A percentile compares a stretch with the other conserved stretches of the same genome.
Evolutionary conservation across 148 eudicot genomes (phyloP).

Genomic region (Vaccinium myrtillus): DNA sequence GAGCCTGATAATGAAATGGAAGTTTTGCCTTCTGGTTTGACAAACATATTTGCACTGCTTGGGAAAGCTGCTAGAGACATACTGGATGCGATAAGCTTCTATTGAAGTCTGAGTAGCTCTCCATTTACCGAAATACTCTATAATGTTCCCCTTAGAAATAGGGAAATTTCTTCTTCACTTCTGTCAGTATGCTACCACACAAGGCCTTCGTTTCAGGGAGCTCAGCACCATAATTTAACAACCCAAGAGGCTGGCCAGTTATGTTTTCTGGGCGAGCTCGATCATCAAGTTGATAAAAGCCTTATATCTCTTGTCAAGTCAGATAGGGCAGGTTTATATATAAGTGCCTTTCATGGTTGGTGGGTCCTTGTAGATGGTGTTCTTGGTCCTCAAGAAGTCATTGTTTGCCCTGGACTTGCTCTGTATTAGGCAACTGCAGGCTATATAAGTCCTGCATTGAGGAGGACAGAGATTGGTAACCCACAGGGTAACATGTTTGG

Average conservation of each 20-base stretch:
- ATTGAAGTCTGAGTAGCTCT: constrained; percentile 74
- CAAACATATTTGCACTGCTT: no score
- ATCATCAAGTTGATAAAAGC: constrained; percentile 61
- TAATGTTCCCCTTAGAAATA: constrained; percentile 81
- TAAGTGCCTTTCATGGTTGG: constrained; percentile 79
- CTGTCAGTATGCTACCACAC: constrained; percentile 77
- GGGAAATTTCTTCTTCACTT: constrained; percentile 84
- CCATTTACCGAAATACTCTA: constrained; percentile 91
- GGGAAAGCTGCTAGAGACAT: constrained; percentile 15
- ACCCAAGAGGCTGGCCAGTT: constrained; percentile 75
- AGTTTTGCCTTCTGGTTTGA: constrained; percentile 83
- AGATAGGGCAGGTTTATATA: constrained; percentile 72
- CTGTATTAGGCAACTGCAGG: constrained; percentile 92
- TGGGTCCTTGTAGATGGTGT: constrained; percentile 84
- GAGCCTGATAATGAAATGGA: constrained; percentile 62
- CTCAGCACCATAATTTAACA: constrained; percentile 71
- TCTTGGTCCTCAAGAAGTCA: constrained; percentile 78
- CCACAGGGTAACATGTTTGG: constrained; percentile 67
- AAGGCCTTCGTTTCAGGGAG: constrained; percentile 89
- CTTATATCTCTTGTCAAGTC: constrained; percentile 82
- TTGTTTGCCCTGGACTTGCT: constrained; percentile 88
- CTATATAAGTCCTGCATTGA: constrained; percentile 69
- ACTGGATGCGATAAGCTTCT: constrained; percentile 80
- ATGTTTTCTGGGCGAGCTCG: no score
- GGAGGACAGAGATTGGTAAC: constrained; percentile 58